Evolutionary conservation across 2,329 filamentous ascomycete genomes (phyloP).

Genomic region (Emydomyces testavorans): DNA sequence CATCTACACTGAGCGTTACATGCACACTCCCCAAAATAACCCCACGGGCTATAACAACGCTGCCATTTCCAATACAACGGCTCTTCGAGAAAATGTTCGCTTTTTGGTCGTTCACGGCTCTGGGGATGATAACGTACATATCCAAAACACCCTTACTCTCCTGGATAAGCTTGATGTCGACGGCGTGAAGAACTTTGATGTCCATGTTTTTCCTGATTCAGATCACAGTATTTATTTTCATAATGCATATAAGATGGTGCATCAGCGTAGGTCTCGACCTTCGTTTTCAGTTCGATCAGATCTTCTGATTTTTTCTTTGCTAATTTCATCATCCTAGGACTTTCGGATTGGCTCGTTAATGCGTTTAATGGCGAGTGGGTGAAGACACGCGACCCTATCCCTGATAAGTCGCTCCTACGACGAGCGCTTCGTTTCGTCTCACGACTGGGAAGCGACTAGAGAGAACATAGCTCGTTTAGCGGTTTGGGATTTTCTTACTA

Average conservation of each 20-base stretch:
- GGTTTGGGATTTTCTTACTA: not conserved
- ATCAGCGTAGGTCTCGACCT: slow-evolving; percentile 60
- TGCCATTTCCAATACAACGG: slow-evolving; percentile 60
- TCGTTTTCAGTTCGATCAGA: not conserved
- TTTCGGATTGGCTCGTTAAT: slow-evolving; percentile 78
- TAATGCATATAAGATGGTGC: slow-evolving; percentile 81
- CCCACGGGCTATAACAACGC: slow-evolving; percentile 61
- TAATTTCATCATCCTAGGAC: slow-evolving; percentile 19
- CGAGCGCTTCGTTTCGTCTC: slow-evolving; percentile 7
- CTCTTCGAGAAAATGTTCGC: slow-evolving; percentile 63
- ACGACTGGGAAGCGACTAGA: not conserved
- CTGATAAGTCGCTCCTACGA: slow-evolving; percentile 27
- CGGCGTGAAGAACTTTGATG: slow-evolving; percentile 82
- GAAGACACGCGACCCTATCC: slow-evolving; percentile 43
- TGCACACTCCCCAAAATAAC: slow-evolving; percentile 87
- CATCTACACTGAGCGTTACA: slow-evolving; percentile 92
- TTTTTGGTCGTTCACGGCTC: slow-evolving; percentile 94
- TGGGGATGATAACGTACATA: slow-evolving; percentile 95
- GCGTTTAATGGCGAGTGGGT: slow-evolving; percentile 97
- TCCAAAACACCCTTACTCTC: slow-evolving; percentile 82
- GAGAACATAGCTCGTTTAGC: not conserved
- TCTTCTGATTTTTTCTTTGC: not conserved
- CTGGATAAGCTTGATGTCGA: slow-evolving; percentile 76
- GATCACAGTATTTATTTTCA: slow-evolving; percentile 95
- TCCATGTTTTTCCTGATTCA: slow-evolving; percentile 92